phyloP scores from a whole-genome alignment of 495 filamentous ascomycete genomes.

The Tuber calosporum region DNA sequence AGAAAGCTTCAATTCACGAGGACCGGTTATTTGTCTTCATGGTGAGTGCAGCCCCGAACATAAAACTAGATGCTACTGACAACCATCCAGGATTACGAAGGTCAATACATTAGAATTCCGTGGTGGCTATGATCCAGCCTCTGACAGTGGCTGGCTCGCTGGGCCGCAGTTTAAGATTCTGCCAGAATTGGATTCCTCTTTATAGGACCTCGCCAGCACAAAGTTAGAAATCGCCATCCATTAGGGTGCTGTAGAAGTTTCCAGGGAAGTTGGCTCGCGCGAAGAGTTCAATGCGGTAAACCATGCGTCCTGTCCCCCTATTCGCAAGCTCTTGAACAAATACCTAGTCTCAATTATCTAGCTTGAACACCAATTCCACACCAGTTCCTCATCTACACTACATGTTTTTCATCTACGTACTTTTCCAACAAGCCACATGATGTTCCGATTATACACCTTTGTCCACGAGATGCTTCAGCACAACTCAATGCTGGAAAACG shows the following conservation, averaged over 20 bases:
- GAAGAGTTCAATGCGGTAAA: constrained; percentile 92
- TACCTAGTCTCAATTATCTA: constrained; percentile 88
- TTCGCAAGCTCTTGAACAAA: constrained; percentile 83
- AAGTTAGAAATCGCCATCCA: constrained; percentile 96
- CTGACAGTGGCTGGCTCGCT: constrained; percentile 75
- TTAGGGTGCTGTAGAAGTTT: constrained; percentile 81
- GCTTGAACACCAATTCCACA: constrained; percentile 83
- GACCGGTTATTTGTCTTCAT: constrained; percentile 92
- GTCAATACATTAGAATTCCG: constrained; percentile 87
- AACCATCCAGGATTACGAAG: constrained; percentile 65
- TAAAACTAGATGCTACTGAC: not conserved
- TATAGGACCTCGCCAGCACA: constrained; percentile 75
- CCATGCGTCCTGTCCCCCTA: constrained; percentile 87
- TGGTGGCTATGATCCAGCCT: constrained; percentile 67
- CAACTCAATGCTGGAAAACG: constrained; percentile 80
- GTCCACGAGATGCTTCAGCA: constrained; percentile 78
- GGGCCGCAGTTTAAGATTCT: constrained; percentile 75
- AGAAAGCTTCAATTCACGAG: constrained; percentile 80
- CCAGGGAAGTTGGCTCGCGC: constrained; percentile 85
- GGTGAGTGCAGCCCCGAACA: constrained; percentile 38
- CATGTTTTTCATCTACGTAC: constrained; percentile 89
- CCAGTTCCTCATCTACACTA: constrained; percentile 76
- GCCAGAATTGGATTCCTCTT: constrained; percentile 77
- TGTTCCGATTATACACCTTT: constrained; percentile 77
- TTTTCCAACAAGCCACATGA: constrained; percentile 78